These are phyloP conservation scores for Kokia cookei DNA, from an alignment of 441 rosid genomes.

Conservation along the genomic window DNA sequence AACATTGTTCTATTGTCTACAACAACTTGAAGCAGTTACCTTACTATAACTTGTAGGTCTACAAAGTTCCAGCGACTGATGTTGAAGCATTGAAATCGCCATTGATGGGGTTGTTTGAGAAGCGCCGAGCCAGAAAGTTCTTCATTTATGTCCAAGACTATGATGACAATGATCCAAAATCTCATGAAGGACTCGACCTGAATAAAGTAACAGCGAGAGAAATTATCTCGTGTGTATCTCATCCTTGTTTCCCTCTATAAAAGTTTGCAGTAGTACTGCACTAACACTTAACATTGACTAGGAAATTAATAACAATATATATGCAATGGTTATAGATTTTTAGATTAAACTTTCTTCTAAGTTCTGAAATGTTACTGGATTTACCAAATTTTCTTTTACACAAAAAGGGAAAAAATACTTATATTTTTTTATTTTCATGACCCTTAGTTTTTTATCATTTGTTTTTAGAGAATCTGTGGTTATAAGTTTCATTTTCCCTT, in stretches of 20 bases:
- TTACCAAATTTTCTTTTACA: too few species aligned
- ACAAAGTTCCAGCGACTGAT: constrained; percentile 71
- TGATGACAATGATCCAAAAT: constrained; percentile 63
- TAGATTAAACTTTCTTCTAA: not conserved
- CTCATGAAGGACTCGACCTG: constrained; percentile 65
- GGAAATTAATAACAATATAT: not conserved
- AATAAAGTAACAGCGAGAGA: constrained; percentile 62
- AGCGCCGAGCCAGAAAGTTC: constrained; percentile 68
- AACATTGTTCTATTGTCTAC: not conserved
- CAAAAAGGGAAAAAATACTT: too few species aligned
- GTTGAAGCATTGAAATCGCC: constrained; percentile 70
- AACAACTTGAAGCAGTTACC: not conserved
- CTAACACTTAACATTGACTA: not conserved
- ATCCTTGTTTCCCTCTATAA: not conserved
- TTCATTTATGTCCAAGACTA: constrained; percentile 73
- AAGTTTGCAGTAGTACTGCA: not conserved
- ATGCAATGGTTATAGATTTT: not conserved
- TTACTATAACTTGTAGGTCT: constrained; percentile 27
- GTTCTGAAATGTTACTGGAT: too few species aligned
- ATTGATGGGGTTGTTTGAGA: constrained; percentile 69
- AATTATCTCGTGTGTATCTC: constrained; percentile 44
- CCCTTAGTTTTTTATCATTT: not conserved
- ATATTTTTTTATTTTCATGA: too few species aligned
- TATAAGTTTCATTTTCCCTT: not conserved
- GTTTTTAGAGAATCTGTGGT: not conserved